A percentile compares a stretch with the other conserved stretches of the same genome.
These are phyloP conservation scores for Camelina laxa DNA, from an alignment of 345 rosid species.

Conservation along the genomic window DNA sequence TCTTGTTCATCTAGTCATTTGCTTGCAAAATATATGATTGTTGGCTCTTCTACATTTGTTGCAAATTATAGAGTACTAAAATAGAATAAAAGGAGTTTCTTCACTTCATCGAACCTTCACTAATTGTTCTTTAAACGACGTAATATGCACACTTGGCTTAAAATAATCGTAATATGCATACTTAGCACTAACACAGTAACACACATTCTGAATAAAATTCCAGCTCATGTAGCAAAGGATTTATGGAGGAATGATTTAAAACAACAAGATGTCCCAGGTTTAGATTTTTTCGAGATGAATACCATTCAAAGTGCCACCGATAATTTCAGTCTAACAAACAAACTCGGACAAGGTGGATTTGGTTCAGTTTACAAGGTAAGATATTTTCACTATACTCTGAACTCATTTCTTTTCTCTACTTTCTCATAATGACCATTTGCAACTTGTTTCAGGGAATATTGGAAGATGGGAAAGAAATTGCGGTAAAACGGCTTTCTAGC, in stretches of 20 bases:
- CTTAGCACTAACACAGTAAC: no score
- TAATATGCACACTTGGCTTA: no score
- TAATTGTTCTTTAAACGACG: no score
- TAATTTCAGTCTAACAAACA: slow-evolving; percentile 18
- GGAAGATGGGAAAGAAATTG: slow-evolving; percentile 28
- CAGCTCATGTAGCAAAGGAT: not conserved
- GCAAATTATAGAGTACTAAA: no score
- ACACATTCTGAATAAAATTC: not conserved
- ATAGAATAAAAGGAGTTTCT: no score
- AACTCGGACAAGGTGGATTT: slow-evolving; percentile 39
- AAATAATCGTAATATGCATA: no score
- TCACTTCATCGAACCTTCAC: no score
- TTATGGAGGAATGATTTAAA: slow-evolving; percentile 1
- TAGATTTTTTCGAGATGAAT: slow-evolving; percentile 13
- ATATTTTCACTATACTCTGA: no score
- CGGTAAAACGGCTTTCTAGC: slow-evolving; percentile 10
- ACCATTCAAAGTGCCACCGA: slow-evolving; percentile 12
- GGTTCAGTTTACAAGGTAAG: slow-evolving; percentile 38
- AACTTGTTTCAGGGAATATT: slow-evolving; percentile 15
- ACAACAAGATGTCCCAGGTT: not conserved
- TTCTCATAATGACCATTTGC: not conserved
- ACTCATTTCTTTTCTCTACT: no score
- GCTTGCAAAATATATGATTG: no score
- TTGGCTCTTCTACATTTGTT: no score
- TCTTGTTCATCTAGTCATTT: not conserved